These are phyloP conservation scores for Phtheirospermum japonicum DNA, from an alignment of 257 asterid genomes.

Conservation along the genomic window DNA sequence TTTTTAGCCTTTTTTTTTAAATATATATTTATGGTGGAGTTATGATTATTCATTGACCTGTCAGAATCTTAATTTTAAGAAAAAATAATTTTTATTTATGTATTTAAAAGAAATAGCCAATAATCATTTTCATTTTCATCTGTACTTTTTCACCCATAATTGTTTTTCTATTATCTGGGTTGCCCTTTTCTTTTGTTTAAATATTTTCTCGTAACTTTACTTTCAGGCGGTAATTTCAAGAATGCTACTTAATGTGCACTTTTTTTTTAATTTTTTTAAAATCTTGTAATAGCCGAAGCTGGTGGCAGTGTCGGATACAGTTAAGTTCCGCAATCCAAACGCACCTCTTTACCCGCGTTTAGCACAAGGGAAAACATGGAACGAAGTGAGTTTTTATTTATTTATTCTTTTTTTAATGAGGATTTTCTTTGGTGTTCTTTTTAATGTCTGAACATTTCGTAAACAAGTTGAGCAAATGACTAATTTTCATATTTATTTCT, in stretches of 20 bases:
- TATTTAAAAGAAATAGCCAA: no score
- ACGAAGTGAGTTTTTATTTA: slow-evolving; percentile 59
- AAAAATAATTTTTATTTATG: no score
- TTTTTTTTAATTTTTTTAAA: background rate
- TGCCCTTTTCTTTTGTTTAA: no score
- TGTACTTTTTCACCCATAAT: background rate
- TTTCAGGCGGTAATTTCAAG: no score
- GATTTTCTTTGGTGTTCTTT: background rate
- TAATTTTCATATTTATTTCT: slow-evolving; percentile 24
- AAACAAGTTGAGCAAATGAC: slow-evolving; percentile 16
- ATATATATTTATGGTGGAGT: background rate
- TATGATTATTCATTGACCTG: background rate
- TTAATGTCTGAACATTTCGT: background rate
- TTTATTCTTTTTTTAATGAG: background rate
- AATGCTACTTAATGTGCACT: slow-evolving; percentile 18
- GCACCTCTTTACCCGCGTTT: slow-evolving; percentile 94
- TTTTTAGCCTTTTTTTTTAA: background rate
- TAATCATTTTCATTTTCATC: background rate
- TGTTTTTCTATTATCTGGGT: no score
- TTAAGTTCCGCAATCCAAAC: slow-evolving; percentile 77
- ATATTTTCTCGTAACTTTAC: no score
- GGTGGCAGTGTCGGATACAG: slow-evolving; percentile 59
- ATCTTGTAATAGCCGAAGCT: slow-evolving; percentile 67
- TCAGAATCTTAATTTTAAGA: background rate
- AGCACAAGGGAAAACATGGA: slow-evolving; percentile 89